Percentiles rank a stretch among this genome's conserved stretches.
These are phyloP conservation scores for Eucalyptus sp. DNA, from an alignment of 345 rosid species.

Conservation along the genomic window DNA sequence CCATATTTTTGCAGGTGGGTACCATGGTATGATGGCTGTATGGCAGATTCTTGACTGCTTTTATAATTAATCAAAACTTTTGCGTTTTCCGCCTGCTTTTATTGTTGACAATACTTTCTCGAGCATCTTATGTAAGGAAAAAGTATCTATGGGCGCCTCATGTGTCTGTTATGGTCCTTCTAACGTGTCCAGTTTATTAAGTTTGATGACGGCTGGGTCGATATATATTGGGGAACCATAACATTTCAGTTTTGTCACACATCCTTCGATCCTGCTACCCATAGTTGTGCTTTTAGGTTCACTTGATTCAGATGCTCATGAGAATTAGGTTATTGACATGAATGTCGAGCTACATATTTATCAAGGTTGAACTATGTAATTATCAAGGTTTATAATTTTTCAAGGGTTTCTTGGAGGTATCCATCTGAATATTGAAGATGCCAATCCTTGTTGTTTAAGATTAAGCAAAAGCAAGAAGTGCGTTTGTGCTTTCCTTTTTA, in stretches of 20 bases:
- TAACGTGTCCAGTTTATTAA: not conserved
- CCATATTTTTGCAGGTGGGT: constrained; percentile 89
- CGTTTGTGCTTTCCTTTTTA: not conserved
- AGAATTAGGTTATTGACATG: not conserved
- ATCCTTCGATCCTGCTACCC: not conserved
- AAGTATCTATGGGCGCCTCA: not conserved
- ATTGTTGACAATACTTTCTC: not conserved
- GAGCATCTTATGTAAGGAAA: not conserved
- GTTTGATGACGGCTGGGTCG: not conserved
- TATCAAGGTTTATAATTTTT: not conserved
- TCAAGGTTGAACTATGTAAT: not conserved
- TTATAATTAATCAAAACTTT: not conserved
- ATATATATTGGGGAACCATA: not conserved
- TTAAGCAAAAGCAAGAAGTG: not conserved
- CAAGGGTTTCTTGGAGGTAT: not conserved
- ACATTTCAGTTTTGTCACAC: not conserved
- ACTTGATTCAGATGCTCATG: not conserved
- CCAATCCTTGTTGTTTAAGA: not conserved
- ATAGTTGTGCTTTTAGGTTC: not conserved
- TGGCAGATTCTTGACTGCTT: not conserved
- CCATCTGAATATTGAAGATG: not conserved
- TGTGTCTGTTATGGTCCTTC: not conserved
- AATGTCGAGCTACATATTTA: not conserved
- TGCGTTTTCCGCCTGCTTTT: not conserved
- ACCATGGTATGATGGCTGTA: not conserved